Evolutionary conservation across 129 eudicot species (phyloP), one percentile per base, ranked within the genome.

Genomic region (Scalesia atractyloides): DNA sequence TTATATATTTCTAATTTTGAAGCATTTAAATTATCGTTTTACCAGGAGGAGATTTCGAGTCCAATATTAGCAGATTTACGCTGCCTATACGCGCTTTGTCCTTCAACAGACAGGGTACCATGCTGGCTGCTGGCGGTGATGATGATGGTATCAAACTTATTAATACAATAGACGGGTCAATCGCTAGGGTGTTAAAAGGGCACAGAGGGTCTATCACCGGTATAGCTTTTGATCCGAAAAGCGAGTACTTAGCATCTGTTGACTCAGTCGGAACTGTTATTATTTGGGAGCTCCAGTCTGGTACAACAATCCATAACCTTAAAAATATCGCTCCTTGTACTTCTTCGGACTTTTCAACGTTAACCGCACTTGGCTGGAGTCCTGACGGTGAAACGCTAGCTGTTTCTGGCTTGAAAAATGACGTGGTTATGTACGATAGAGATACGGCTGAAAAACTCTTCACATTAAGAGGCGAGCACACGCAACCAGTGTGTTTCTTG

Each of bases 71-170:
- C 75, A 86, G 99, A 80, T 95, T 95, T 56, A 95, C 97, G 60
- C 72, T 95, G 80, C 97, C 99, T 43, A 86, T 95, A 20, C 99
- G 90, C 39, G 75, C 91, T 50, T 88, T 91, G 72, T 87, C 95
- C 68, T 95, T 95, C 61, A 95, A 95, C 26, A 95, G 84, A 81
- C 91, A 96, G 9, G 99, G 99, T 22, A 88, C 96, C 72, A 82
- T 95, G 87, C 76, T 95, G 83, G 99, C 99, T 33, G 97, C 97
- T 67, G 96, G 91, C 22, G 99, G 99, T 65, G 99, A 95, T 49
- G 99, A 88, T 69, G 99, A 91, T 73, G 99, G 99, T 52, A 91
- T 95, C 34, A 95, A 95, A 66, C 97, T 95, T 60, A 89, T 95
- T 57, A 88, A 88, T 60, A 95, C 99, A 8, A 81, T 95, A 81